Conservation (phyloP, 1,139 yeast genomes). For the Suhomyces wounanorum region DNA sequence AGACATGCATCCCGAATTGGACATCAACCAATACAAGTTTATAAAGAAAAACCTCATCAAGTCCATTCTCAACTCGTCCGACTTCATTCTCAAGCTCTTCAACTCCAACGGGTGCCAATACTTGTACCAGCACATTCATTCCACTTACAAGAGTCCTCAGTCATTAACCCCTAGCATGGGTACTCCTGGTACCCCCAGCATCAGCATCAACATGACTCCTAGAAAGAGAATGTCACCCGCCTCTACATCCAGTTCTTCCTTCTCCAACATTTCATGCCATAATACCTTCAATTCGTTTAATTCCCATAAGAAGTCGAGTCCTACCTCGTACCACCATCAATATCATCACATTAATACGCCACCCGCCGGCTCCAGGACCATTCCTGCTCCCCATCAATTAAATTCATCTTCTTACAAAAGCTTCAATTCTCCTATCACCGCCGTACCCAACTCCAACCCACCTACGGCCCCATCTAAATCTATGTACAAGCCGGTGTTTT, state of each 20-base stretch:
- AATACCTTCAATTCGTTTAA: constrained; percentile 10
- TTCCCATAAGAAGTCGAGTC: constrained; percentile 10
- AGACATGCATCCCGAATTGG: constrained; percentile 17
- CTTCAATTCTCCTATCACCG: constrained; percentile 12
- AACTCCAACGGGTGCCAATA: constrained; percentile 39
- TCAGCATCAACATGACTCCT: constrained; percentile 15
- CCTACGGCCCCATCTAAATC: constrained; percentile 9
- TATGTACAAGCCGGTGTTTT: constrained; percentile 13
- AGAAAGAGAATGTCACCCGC: constrained; percentile 14
- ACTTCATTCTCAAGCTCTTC: constrained; percentile 35
- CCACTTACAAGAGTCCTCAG: constrained; percentile 18
- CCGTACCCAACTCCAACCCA: constrained; percentile 6
- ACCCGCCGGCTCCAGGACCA: constrained; percentile 9
- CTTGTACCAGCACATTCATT: constrained; percentile 26
- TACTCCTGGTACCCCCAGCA: constrained; percentile 12
- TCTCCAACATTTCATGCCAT: constrained; percentile 4
- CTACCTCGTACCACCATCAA: constrained; percentile 3
- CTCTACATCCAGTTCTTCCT: constrained; percentile 15
- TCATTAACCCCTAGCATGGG: constrained; percentile 12
- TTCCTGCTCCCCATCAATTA: constrained; percentile 15
- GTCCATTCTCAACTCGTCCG: constrained; percentile 36
- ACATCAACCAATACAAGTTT: constrained; percentile 26
- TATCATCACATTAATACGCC: constrained; percentile 14
- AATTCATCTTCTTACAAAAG: constrained; percentile 9
- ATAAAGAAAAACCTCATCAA: constrained; percentile 36